Evolutionary conservation across 2,329 filamentous ascomycete genomes (phyloP).

Genomic region (Simplicillium sp.): DNA sequence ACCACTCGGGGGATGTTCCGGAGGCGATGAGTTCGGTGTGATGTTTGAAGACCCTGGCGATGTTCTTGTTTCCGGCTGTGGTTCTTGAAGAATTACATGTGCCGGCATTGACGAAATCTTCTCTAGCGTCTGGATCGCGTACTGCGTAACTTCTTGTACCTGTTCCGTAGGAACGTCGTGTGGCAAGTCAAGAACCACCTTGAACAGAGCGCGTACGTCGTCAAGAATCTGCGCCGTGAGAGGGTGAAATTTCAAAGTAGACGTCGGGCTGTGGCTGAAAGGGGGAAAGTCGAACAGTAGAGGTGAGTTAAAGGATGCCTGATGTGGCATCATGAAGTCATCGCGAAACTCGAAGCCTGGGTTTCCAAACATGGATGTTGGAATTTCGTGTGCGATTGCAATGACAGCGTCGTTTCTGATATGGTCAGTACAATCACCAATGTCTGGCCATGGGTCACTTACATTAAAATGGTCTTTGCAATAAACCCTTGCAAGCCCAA

Average conservation of each 20-base stretch:
- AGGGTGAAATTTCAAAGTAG: constrained; percentile 32
- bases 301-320: constrained; percentile 36
- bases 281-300: constrained; percentile 30
- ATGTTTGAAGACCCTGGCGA: neutral
- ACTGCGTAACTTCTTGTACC: constrained; percentile 26
- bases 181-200: constrained; percentile 29
- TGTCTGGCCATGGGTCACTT: constrained; percentile 12
- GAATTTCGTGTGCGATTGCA: constrained; percentile 35
- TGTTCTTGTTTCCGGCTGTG: constrained; percentile 4
- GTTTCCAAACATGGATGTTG: constrained; percentile 29
- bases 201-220: constrained; percentile 37
- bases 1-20: too few species aligned
- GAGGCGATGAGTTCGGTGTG: constrained; percentile 3
- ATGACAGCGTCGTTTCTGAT: constrained; percentile 36
- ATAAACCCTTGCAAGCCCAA: constrained; percentile 37
- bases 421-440: constrained; percentile 9
- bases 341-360: constrained; percentile 32
- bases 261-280: constrained; percentile 28
- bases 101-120: constrained; percentile 25
- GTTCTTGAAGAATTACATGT: constrained; percentile 12
- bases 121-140: constrained; percentile 28
- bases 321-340: constrained; percentile 25
- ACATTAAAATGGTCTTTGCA: constrained; percentile 40
- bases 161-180: constrained; percentile 21
- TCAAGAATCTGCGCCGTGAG: constrained; percentile 40